Percentiles rank a stretch among this genome's conserved stretches.
phyloP scores from a whole-genome alignment of 2,329 filamentous ascomycete genomes.

The Xylariaceae sp. region DNA sequence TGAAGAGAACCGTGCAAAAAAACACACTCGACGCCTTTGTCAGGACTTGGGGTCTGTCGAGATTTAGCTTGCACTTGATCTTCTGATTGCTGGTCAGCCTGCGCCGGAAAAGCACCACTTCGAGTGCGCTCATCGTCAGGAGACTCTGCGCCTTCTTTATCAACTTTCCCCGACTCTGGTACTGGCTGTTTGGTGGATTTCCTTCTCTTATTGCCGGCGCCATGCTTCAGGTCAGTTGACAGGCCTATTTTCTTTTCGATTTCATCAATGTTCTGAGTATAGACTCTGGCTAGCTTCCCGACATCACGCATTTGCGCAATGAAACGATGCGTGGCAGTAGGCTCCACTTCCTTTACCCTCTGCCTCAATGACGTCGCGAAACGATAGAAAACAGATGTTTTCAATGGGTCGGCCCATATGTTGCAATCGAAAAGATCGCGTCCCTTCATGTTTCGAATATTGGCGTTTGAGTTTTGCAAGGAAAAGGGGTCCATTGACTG shows the following conservation, averaged over 20 bases:
- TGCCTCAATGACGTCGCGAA: constrained; percentile 67
- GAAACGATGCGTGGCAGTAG: constrained; percentile 66
- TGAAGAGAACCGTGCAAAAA: constrained; percentile 69
- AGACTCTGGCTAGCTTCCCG: constrained; percentile 67
- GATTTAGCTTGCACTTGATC: constrained; percentile 15
- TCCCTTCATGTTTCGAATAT: constrained; percentile 64
- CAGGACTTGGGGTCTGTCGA: constrained; percentile 23
- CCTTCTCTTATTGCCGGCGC: constrained; percentile 58
- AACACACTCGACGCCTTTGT: constrained; percentile 61
- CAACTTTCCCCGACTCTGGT: constrained; percentile 22
- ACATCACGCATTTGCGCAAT: constrained; percentile 65
- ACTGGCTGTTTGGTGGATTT: constrained; percentile 37
- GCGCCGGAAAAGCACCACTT: constrained; percentile 18
- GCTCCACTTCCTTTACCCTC: constrained; percentile 60
- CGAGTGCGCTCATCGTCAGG: constrained; percentile 15
- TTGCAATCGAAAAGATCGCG: constrained; percentile 69
- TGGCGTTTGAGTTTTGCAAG: constrained; percentile 38
- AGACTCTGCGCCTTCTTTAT: constrained; percentile 28
- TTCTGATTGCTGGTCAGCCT: constrained; percentile 19
- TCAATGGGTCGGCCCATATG: constrained; percentile 66
- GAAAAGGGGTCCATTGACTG: constrained; percentile 39
- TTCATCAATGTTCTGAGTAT: constrained; percentile 74
- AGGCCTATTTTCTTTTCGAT: constrained; percentile 70
- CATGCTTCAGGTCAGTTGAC: constrained; percentile 58
- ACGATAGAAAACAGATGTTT: constrained; percentile 69